Base-by-base conservation (phyloP, 176 grass and related monocot species). In the Cenchrus purpureus region DNA sequence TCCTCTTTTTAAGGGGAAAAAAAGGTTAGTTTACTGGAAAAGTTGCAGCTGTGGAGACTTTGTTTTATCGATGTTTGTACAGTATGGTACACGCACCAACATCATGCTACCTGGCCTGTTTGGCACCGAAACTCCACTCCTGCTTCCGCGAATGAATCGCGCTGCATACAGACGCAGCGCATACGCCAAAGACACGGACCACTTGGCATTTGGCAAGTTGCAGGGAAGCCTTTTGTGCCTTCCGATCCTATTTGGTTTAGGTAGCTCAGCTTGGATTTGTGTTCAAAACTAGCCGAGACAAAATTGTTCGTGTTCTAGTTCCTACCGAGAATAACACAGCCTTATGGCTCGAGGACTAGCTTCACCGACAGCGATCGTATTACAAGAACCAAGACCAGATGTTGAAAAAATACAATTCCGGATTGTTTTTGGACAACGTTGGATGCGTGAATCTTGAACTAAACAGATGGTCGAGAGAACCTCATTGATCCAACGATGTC, bases 61-160 rank as follows among this genome's bases (percentile, higher is more conserved):
- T 78, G 79, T 81, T 89, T 85, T 77, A 56, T 65, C 48, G 13
- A 53, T 57, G 81, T 80, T 79, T 79, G 70, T 46, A 76, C 52
- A 52, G 71, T 62, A 20, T 15, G 57, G 62, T 87, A 80, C 75
- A 63, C 46, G 84, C 84, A 80, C 74, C 67, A 90, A 60, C 42
- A 68, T 52, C 67, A 73, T 60, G 12, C 70, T 37, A 60, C 43
- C 72, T 62, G 44, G 10, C n/a, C 74, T 80, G 75, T 22, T 83
- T 74, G n/a, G 61, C 73, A 67, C 58, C 20, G 34, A 62, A 79
- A 51, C 66, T 59, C 15, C 61, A 53, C 44, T 64, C 63, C 77
- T 85, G 71, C 58, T 63, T 62, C 54, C 63, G 77, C 44, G 0
- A 81, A 87, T 62, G 80, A n/a, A 13, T 61, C 34, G 43, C 14